Conservation (phyloP, 1,284 basidiomycete genomes). For the Porodaedalea pini region DNA sequence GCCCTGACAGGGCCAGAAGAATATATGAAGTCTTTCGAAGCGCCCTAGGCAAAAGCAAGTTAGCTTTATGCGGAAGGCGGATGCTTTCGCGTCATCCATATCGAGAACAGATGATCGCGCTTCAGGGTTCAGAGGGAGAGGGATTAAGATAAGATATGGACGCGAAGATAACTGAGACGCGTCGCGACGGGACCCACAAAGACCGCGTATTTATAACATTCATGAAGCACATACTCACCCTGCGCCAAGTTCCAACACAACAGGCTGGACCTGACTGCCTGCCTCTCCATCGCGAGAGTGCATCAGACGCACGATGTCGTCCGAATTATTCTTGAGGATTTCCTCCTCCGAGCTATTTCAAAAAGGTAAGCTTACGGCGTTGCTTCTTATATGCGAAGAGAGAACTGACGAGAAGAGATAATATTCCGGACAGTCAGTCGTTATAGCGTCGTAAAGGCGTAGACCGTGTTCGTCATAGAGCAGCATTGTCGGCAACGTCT, state of each 20-base stretch:
- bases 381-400: not conserved
- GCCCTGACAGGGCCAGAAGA: conserved; percentile 67
- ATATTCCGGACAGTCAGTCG: conserved; percentile 79
- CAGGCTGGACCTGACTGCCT: conserved; percentile 42
- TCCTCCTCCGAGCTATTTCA: conserved; percentile 59
- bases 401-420: conserved; percentile 51
- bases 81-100: not conserved
- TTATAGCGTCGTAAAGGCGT: conserved; percentile 80
- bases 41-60: conserved; percentile 46
- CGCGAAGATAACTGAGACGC: conserved; percentile 12
- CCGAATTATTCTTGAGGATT: conserved; percentile 58
- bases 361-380: conserved; percentile 47
- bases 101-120: not conserved
- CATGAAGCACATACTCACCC: conserved; percentile 58
- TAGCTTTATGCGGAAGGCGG: not conserved
- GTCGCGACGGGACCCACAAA: conserved; percentile 14
- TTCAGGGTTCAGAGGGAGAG: conserved; percentile 4
- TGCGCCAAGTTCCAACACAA: conserved; percentile 82
- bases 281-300: conserved; percentile 55
- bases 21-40: conserved; percentile 90
- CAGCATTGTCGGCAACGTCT: conserved; percentile 79
- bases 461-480: conserved; percentile 87
- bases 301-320: conserved; percentile 40
- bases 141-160: conserved; percentile 21
- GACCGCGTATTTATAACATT: conserved; percentile 4